Base-by-base conservation (phyloP, 225 moss, liverwort and hornwort species). In the Polytrichum formosum region DNA sequence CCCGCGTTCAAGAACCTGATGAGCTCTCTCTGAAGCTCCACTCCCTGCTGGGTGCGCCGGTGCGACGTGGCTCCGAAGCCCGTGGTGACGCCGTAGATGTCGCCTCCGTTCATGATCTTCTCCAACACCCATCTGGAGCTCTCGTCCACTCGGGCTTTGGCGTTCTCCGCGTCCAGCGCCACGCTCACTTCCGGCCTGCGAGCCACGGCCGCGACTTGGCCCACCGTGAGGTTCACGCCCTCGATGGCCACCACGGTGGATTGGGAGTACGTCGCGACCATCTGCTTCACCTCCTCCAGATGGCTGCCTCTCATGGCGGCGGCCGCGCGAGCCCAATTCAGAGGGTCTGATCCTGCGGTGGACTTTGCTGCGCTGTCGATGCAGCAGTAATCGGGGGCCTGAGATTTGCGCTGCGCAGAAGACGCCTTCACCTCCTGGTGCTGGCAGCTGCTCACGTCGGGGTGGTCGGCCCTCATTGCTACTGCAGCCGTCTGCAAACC, bases 41-140 rank as follows among this genome's bases (percentile, higher is more conserved):
- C 81, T 28, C 74, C 77, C 7, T 74, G 70, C 27, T 77, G 68
- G n/a, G 77, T 82, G 22, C 77, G 71, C 63, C 81, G 81, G 19
- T 82, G 72, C 1, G 72, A 72, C 29, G 75, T 82, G 53, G 78
- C 78, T 8, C 78, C 78, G 61, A 78, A 82, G 4, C 79, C 79
- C 1, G 67, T 79, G 17, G 79, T 79, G 61, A 75, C 79, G 60
- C 79, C 79, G 25, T 79, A 79, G 79, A 79, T 79, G 71, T 79
- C 79, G 18, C 71, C 70, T 4, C 79, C 79, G 67, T 56, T 72
- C 75, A 64, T 75, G 72, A 80, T 75, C 68, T 72, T 80, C 23
- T 53, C 21, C 19, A 60, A 72, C 58, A 80, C 75, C 80, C 79
- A 80, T 25, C 75, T 20, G 67, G 79, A 75, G 10, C 74, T 74